Evolutionary conservation across 2,329 filamentous ascomycete species (phyloP).

Genomic region (Monosporascus sp.): DNA sequence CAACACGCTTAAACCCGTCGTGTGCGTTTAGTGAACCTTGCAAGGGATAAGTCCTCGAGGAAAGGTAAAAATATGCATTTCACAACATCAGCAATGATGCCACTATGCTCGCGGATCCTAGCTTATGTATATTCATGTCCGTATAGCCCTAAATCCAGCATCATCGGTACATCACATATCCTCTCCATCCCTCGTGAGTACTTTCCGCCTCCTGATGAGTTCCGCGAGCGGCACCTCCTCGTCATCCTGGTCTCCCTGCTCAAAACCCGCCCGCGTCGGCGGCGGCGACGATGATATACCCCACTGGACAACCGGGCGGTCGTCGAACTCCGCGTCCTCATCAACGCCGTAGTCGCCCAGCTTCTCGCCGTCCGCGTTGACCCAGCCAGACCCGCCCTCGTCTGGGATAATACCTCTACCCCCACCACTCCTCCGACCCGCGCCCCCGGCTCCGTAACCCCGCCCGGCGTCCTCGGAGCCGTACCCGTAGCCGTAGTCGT

Average conservation of each 20-base stretch:
- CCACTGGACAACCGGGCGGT: slow-evolving; percentile 44
- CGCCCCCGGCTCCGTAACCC: background rate
- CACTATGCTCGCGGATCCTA: too few species aligned
- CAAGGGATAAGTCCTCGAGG: slow-evolving; percentile 5
- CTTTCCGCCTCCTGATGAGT: slow-evolving; percentile 53
- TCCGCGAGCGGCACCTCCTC: slow-evolving; percentile 67
- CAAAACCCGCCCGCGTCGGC: too few species aligned
- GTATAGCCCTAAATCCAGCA: too few species aligned
- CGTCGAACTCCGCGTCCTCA: slow-evolving; percentile 56
- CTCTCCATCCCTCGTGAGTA: slow-evolving; percentile 25
- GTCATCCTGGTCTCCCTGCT: slow-evolving; percentile 32
- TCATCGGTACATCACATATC: slow-evolving; percentile 5
- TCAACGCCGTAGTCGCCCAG: slow-evolving; percentile 76
- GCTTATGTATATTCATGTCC: too few species aligned
- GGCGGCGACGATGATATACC: slow-evolving; percentile 3
- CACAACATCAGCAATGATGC: too few species aligned
- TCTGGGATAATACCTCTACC: slow-evolving; percentile 29
- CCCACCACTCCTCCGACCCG: background rate
- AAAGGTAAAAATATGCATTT: background rate
- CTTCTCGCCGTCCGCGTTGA: slow-evolving; percentile 69
- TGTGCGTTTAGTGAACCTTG: too few species aligned
- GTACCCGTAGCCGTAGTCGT: slow-evolving; percentile 46
- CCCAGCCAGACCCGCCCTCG: slow-evolving; percentile 59
- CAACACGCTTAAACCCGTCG: too few species aligned
- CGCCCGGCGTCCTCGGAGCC: background rate